Evolutionary conservation across 2,329 filamentous ascomycete genomes (phyloP).

Genomic region (Periconia digitata): DNA sequence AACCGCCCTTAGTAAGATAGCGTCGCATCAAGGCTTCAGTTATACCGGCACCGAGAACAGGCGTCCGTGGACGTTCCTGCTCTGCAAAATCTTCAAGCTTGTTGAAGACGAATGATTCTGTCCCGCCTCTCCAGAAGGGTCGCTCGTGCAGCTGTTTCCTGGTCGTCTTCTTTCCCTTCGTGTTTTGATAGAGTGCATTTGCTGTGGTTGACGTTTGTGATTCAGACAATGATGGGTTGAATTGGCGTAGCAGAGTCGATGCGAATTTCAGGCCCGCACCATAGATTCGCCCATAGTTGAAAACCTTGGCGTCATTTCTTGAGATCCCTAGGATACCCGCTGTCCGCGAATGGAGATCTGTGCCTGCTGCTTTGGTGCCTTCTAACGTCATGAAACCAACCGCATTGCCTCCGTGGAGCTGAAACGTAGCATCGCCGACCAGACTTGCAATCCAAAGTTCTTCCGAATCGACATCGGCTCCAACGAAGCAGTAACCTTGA

Average conservation of each 20-base stretch:
- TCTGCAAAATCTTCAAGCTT: slow-evolving; percentile 97
- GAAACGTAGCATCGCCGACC: slow-evolving; percentile 91
- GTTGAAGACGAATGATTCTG: slow-evolving; percentile 98
- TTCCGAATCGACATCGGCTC: slow-evolving; percentile 95
- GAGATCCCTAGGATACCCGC: slow-evolving; percentile 91
- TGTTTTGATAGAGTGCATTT: slow-evolving; percentile 78
- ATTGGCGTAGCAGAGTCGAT: slow-evolving; percentile 84
- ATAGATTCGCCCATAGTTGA: slow-evolving; percentile 98
- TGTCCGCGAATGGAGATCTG: slow-evolving; percentile 91
- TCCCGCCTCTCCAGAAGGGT: slow-evolving; percentile 92
- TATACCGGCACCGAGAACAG: slow-evolving; percentile 90
- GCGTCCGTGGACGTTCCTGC: slow-evolving; percentile 86
- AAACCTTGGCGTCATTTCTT: slow-evolving; percentile 92
- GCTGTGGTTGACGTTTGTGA: slow-evolving; percentile 75
- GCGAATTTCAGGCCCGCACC: slow-evolving; percentile 97
- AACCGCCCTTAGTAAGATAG: slow-evolving; percentile 84
- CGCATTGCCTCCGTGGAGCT: slow-evolving; percentile 92
- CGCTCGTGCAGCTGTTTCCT: slow-evolving; percentile 71
- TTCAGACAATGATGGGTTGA: slow-evolving; percentile 84
- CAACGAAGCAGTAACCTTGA: slow-evolving; percentile 87
- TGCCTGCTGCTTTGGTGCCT: slow-evolving; percentile 90
- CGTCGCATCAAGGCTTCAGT: slow-evolving; percentile 91
- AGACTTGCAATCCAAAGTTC: slow-evolving; percentile 98
- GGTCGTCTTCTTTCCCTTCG: slow-evolving; percentile 85
- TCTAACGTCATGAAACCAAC: slow-evolving; percentile 99